phyloP scores from a whole-genome alignment of 768 basidiomycete genomes.

The Kwoniella sp. region DNA sequence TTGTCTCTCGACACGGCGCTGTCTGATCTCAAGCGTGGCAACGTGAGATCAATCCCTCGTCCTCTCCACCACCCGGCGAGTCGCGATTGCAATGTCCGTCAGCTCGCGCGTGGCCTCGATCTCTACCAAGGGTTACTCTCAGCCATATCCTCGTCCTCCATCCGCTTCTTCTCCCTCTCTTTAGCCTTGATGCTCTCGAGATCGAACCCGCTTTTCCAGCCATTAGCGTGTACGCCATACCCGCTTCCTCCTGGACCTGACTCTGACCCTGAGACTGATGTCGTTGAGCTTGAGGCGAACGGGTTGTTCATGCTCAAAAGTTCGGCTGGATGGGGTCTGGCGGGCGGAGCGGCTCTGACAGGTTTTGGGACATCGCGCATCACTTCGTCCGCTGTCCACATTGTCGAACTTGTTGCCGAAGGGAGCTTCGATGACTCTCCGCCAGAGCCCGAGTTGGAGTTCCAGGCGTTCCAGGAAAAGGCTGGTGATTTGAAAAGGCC shows the following conservation, averaged over 20 bases:
- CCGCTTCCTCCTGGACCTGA: background rate
- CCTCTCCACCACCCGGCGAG: too few relatives aligned
- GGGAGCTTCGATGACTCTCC: background rate
- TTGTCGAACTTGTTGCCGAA: background rate
- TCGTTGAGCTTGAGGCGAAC: conserved; percentile 15
- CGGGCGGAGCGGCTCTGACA: conserved; percentile 43
- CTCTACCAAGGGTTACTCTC: conserved; percentile 2
- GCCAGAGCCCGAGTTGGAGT: background rate
- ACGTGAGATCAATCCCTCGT: too few relatives aligned
- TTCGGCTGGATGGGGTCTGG: conserved; percentile 48
- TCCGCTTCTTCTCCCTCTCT: conserved; percentile 1
- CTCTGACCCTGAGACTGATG: background rate
- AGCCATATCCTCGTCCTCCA: conserved; percentile 2
- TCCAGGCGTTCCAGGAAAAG: conserved; percentile 23
- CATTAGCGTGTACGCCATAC: too few relatives aligned
- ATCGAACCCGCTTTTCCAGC: background rate
- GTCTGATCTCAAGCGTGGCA: too few relatives aligned
- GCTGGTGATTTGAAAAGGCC: conserved; percentile 17
- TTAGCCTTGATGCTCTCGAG: background rate
- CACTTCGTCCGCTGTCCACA: conserved; percentile 8
- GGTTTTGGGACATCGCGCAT: conserved; percentile 25
- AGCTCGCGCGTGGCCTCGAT: too few relatives aligned
- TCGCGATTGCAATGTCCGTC: too few relatives aligned
- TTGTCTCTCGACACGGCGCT: too few relatives aligned
- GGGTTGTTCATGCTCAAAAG: conserved; percentile 39